phyloP scores from a whole-genome alignment of 352 stramenopile species.

The Globisporangium middletonii region DNA sequence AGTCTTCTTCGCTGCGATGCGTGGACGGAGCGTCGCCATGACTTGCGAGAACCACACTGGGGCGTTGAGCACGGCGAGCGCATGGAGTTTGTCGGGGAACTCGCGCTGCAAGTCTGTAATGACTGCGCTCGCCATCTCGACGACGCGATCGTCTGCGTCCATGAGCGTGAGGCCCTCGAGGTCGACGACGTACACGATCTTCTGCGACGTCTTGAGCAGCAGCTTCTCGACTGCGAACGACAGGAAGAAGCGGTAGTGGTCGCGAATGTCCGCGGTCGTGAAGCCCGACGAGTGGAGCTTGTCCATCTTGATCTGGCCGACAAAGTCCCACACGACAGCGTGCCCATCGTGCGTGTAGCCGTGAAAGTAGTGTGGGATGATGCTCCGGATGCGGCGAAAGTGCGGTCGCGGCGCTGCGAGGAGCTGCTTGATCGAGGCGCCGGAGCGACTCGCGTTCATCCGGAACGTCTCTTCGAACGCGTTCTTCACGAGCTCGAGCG shows the following conservation, averaged over 20 bases:
- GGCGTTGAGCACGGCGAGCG: conserved; percentile 58
- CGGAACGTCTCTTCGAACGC: conserved; percentile 67
- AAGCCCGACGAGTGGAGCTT: conserved; percentile 58
- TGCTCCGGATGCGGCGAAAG: conserved; percentile 61
- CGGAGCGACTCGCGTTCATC: conserved; percentile 23
- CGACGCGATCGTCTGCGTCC: conserved; percentile 61
- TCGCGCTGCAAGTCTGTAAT: conserved; percentile 54
- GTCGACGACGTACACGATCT: conserved; percentile 74
- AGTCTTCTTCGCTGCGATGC: conserved; percentile 45
- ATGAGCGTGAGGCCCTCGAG: conserved; percentile 69
- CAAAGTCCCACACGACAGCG: conserved; percentile 72
- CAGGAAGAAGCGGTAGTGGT: conserved; percentile 77
- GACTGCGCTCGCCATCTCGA: conserved; percentile 48
- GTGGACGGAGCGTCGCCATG: conserved; percentile 47
- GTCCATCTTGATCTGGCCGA: conserved; percentile 77
- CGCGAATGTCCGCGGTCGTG: conserved; percentile 58
- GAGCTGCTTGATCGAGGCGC: conserved; percentile 26
- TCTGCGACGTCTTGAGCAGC: conserved; percentile 51
- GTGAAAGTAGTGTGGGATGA: conserved; percentile 74
- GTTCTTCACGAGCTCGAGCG: conserved; percentile 55
- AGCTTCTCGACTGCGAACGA: conserved; percentile 68
- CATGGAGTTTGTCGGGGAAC: conserved; percentile 56
- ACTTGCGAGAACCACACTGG: conserved; percentile 82
- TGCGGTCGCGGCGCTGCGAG: conserved; percentile 54
- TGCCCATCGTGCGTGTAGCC: conserved; percentile 63